Conservation (phyloP, 1,139 yeast genomes). For the Saccharomyces hybrid region DNA sequence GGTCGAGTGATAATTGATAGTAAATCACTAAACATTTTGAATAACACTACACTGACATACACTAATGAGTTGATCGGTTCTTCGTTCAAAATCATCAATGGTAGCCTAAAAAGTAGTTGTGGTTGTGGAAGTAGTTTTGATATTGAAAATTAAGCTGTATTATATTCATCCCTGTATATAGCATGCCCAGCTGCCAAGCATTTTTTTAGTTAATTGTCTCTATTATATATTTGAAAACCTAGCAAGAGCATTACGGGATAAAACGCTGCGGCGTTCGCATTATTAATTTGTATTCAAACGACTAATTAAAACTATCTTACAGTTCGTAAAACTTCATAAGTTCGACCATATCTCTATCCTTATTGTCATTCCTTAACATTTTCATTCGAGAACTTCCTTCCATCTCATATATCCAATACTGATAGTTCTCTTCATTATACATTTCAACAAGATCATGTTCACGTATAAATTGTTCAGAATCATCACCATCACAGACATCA, state of each 20-base stretch:
- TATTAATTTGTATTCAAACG: not conserved
- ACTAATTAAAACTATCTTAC: not conserved
- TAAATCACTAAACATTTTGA: constrained; percentile 68
- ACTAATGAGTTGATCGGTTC: constrained; percentile 92
- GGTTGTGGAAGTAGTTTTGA: constrained; percentile 97
- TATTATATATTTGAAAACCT: not conserved
- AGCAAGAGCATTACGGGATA: not conserved
- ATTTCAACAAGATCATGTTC: constrained; percentile 42
- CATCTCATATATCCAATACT: constrained; percentile 40
- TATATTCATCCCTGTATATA: not conserved
- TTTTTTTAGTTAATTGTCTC: not conserved
- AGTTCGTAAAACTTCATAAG: not conserved
- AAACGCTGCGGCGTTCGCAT: not conserved
- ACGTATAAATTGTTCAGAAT: constrained; percentile 39
- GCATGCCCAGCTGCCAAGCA: not conserved
- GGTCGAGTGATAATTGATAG: constrained; percentile 63
- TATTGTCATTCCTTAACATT: constrained; percentile 21
- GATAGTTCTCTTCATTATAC: constrained; percentile 42
- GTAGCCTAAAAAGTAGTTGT: constrained; percentile 83
- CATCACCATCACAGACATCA: not conserved
- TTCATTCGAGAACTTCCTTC: constrained; percentile 22
- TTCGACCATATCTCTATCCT: not conserved
- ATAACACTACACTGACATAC: constrained; percentile 83
- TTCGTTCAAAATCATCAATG: constrained; percentile 82
- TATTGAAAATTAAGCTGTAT: constrained; percentile 32